phyloP scores from a whole-genome alignment of 305 asterid genomes.

The Fraxinus nigra region DNA sequence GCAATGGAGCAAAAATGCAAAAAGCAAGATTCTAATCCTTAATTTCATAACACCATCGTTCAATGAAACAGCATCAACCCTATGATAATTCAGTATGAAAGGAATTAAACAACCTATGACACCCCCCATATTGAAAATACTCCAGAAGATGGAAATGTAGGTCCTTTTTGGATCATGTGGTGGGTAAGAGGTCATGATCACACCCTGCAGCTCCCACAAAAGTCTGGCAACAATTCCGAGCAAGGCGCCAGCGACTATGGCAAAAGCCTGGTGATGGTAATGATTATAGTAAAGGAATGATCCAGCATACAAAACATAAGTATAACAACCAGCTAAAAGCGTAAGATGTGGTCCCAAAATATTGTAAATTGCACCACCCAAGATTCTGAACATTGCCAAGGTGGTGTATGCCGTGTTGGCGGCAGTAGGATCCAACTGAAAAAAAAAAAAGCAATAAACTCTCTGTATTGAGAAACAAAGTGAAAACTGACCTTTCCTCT shows the following conservation, averaged over 20 bases:
- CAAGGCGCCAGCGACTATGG: constrained; percentile 63
- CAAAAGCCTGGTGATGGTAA: constrained; percentile 62
- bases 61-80: constrained; percentile 57
- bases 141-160: constrained; percentile 81
- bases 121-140: constrained; percentile 85
- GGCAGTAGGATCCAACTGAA: constrained; percentile 65
- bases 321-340: constrained; percentile 63
- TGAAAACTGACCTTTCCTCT: constrained; percentile 59
- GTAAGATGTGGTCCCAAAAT: constrained; percentile 68
- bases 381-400: constrained; percentile 69
- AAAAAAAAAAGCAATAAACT: neutral
- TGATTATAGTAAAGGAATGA: constrained; percentile 86
- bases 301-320: constrained; percentile 76
- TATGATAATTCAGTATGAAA: constrained; percentile 46
- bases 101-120: constrained; percentile 87
- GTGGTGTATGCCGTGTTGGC: constrained; percentile 88
- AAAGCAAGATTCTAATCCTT: neutral
- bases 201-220: constrained; percentile 86
- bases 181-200: constrained; percentile 87
- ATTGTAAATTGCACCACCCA: constrained; percentile 60
- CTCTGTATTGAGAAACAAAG: neutral
- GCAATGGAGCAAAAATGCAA: neutral
- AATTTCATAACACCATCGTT: constrained; percentile 26
- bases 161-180: constrained; percentile 72
- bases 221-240: constrained; percentile 89